phyloP scores from a whole-genome alignment of 2,329 filamentous ascomycete genomes.

The Aspergillus felis region DNA sequence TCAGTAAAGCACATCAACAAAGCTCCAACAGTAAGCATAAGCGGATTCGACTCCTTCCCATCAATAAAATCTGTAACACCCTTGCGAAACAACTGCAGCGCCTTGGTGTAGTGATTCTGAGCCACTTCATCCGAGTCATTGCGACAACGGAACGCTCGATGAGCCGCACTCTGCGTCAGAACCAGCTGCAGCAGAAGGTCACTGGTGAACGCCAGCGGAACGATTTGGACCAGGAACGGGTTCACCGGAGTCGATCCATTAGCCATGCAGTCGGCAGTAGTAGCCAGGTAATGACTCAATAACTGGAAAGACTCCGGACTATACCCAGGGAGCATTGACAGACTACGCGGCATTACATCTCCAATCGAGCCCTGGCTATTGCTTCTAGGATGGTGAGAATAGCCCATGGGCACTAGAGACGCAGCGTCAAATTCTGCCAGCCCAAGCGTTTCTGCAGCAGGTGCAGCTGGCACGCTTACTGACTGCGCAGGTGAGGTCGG shows the following conservation, averaged over 20 bases:
- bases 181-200: conserved; percentile 46
- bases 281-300: conserved; percentile 44
- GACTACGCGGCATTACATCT: conserved; percentile 19
- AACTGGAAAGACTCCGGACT: conserved; percentile 33
- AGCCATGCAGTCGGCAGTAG: conserved; percentile 47
- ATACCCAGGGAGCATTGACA: conserved; percentile 29
- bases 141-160: conserved; percentile 26
- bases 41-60: conserved; percentile 27
- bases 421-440: not conserved
- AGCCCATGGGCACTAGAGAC: not conserved
- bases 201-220: conserved; percentile 46
- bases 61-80: conserved; percentile 29
- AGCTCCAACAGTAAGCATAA: conserved; percentile 44
- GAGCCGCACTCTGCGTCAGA: conserved; percentile 40
- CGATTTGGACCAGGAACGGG: conserved; percentile 45
- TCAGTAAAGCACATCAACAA: conserved; percentile 48
- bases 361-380: conserved; percentile 5
- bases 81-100: conserved; percentile 25
- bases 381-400: not conserved
- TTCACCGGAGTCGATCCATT: conserved; percentile 47
- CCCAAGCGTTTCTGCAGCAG: not conserved
- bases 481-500: not conserved
- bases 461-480: not conserved
- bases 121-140: conserved; percentile 28
- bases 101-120: conserved; percentile 28